phyloP scores from a whole-genome alignment of 352 stramenopile species.

The Pythium diclinum region DNA sequence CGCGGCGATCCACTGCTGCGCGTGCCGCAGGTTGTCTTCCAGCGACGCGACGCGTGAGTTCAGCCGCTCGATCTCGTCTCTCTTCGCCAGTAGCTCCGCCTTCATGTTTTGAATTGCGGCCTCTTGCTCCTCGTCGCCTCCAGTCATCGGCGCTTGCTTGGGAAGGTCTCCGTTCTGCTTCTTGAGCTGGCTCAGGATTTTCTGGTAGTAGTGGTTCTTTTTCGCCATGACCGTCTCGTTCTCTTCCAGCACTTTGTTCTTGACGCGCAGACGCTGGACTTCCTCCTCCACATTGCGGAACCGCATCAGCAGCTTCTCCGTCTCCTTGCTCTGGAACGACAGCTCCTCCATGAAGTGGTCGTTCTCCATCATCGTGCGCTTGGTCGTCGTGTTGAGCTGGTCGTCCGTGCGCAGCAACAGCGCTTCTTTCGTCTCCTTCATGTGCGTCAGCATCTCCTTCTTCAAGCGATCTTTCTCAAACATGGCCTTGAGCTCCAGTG shows the following conservation, averaged over 20 bases:
- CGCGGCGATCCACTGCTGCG: slow-evolving; percentile 45
- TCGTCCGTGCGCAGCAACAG: slow-evolving; percentile 56
- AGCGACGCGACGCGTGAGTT: slow-evolving; percentile 23
- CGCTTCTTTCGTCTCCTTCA: slow-evolving; percentile 52
- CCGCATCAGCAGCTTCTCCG: slow-evolving; percentile 59
- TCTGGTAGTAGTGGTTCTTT: slow-evolving; percentile 73
- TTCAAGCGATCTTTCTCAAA: slow-evolving; percentile 66
- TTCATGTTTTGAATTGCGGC: neutral
- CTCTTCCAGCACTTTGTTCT: slow-evolving; percentile 48
- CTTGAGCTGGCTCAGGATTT: slow-evolving; percentile 55
- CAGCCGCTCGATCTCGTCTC: slow-evolving; percentile 2
- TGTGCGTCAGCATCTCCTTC: slow-evolving; percentile 58
- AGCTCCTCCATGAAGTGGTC: slow-evolving; percentile 74
- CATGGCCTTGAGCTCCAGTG: slow-evolving; percentile 58
- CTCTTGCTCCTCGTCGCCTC: neutral
- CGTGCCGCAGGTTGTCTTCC: slow-evolving; percentile 33
- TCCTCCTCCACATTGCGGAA: slow-evolving; percentile 46
- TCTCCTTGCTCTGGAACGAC: slow-evolving; percentile 67
- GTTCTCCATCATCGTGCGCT: slow-evolving; percentile 81
- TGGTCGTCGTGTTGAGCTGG: slow-evolving; percentile 64
- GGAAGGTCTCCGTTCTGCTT: slow-evolving; percentile 16
- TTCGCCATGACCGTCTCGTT: slow-evolving; percentile 58
- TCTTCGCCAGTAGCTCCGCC: neutral
- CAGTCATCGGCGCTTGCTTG: neutral
- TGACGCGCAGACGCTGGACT: slow-evolving; percentile 37